Conservation (phyloP, 495 filamentous ascomycete species). For the Aspergillus leporis region DNA sequence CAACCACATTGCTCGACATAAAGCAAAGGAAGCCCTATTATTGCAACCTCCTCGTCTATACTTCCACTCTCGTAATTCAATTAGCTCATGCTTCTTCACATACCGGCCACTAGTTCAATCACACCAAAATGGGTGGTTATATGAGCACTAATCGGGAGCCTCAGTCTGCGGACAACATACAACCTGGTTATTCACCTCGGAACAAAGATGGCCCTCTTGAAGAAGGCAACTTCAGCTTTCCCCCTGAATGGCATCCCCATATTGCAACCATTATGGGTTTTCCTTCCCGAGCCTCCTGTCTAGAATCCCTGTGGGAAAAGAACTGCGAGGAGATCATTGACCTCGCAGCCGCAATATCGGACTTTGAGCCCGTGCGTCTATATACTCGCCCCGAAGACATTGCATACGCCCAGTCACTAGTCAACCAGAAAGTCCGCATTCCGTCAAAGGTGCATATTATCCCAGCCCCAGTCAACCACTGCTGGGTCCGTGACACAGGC, state of each 20-base stretch:
- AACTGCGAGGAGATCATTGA: conserved; percentile 22
- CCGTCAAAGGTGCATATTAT: conserved; percentile 18
- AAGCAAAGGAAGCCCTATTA: no score
- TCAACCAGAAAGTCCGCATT: conserved; percentile 12
- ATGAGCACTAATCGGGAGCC: neutral
- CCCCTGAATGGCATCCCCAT: conserved; percentile 22
- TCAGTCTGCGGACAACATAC: neutral
- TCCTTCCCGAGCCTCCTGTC: conserved; percentile 20
- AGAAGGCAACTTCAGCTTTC: conserved; percentile 19
- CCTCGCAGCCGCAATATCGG: conserved; percentile 21
- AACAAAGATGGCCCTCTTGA: conserved; percentile 6
- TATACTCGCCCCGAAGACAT: conserved; percentile 27
- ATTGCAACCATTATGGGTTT: conserved; percentile 26
- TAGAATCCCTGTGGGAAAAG: conserved; percentile 18
- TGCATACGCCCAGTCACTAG: conserved; percentile 13
- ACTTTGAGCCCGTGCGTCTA: conserved; percentile 29
- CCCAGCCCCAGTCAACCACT: conserved; percentile 27
- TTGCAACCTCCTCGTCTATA: no score
- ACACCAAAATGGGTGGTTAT: no score
- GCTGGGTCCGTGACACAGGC: conserved; percentile 32
- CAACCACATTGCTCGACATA: no score
- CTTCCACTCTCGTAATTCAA: no score
- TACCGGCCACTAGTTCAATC: no score
- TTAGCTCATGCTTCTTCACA: no score
- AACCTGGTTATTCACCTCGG: neutral